These are phyloP conservation scores for Sordariomycetes sp. DNA, from an alignment of 2,329 filamentous ascomycete genomes.

Conservation along the genomic window DNA sequence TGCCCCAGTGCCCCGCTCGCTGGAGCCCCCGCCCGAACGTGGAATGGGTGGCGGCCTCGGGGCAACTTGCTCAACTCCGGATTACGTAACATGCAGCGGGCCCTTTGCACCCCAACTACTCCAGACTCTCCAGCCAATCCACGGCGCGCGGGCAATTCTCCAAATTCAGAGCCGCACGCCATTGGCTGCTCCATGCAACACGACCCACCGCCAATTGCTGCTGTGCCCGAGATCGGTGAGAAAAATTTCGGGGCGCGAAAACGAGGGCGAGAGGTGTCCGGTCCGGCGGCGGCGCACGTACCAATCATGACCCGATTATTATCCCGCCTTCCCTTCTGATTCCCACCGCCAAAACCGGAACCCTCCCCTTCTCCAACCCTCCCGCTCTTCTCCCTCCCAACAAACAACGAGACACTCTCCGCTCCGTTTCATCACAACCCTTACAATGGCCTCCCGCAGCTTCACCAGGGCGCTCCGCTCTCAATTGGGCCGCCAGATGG, in stretches of 20 bases:
- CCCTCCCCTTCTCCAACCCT: slow-evolving; percentile 2
- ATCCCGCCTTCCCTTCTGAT: neutral
- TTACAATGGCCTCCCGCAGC: slow-evolving; percentile 64
- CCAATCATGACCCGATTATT: slow-evolving; percentile 3
- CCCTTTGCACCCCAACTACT: neutral
- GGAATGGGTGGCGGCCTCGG: too few relatives aligned
- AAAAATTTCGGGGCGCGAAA: neutral
- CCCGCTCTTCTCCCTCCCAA: neutral
- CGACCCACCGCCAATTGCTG: neutral
- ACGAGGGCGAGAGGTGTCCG: neutral
- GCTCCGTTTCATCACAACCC: slow-evolving; percentile 17
- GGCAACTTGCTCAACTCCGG: too few relatives aligned
- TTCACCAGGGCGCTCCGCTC: slow-evolving; percentile 58
- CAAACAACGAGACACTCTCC: slow-evolving; percentile 12
- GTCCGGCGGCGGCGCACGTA: neutral
- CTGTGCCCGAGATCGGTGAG: neutral
- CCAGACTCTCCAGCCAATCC: neutral
- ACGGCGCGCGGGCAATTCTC: neutral
- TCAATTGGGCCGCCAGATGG: slow-evolving; percentile 53
- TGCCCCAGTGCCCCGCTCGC: too few relatives aligned
- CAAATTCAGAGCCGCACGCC: neutral
- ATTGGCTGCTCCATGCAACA: slow-evolving; percentile 4
- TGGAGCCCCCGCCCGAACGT: too few relatives aligned
- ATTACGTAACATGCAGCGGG: neutral
- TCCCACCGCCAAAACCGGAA: neutral